Conservation (phyloP, 2,329 filamentous ascomycete genomes). For the Ceratocystis albifundus region DNA sequence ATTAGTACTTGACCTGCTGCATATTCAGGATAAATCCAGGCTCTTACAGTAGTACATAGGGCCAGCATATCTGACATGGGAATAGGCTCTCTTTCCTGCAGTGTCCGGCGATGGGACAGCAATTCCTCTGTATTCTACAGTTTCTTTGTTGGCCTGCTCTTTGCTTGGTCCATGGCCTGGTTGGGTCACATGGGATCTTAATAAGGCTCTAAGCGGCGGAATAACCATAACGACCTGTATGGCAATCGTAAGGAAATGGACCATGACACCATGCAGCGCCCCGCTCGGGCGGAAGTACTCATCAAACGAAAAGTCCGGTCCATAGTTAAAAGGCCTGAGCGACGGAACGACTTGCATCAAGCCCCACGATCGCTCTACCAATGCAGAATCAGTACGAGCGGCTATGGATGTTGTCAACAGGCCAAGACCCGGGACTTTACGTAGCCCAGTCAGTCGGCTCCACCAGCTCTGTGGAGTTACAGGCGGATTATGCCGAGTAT, state of each 20-base stretch:
- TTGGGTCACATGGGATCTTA: conserved; percentile 37
- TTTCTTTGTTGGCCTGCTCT: conserved; percentile 46
- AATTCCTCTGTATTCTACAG: conserved; percentile 52
- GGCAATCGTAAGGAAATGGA: conserved; percentile 40
- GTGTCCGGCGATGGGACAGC: conserved; percentile 32
- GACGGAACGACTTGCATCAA: conserved; percentile 39
- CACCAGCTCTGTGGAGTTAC: conserved; percentile 31
- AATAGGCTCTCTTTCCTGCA: conserved; percentile 41
- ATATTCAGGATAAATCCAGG: conserved; percentile 11
- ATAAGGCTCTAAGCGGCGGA: conserved; percentile 37
- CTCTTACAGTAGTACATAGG: conserved; percentile 53
- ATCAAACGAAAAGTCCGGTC: conserved; percentile 47
- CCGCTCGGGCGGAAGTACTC: conserved; percentile 44
- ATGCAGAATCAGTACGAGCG: conserved; percentile 39
- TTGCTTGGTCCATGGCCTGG: conserved; percentile 45
- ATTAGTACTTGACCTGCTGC: background rate
- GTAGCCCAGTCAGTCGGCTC: conserved; percentile 40
- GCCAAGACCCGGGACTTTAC: conserved; percentile 41
- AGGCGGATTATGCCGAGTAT: conserved; percentile 34
- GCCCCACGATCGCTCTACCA: conserved; percentile 54
- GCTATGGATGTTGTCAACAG: conserved; percentile 44
- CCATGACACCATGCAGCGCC: conserved; percentile 38
- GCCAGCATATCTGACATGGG: conserved; percentile 39
- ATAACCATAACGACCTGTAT: conserved; percentile 36
- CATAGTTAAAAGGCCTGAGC: conserved; percentile 41